These are phyloP conservation scores for Colletotrichum lindemuthianum DNA, from an alignment of 2,329 filamentous ascomycete genomes.

Conservation along the genomic window DNA sequence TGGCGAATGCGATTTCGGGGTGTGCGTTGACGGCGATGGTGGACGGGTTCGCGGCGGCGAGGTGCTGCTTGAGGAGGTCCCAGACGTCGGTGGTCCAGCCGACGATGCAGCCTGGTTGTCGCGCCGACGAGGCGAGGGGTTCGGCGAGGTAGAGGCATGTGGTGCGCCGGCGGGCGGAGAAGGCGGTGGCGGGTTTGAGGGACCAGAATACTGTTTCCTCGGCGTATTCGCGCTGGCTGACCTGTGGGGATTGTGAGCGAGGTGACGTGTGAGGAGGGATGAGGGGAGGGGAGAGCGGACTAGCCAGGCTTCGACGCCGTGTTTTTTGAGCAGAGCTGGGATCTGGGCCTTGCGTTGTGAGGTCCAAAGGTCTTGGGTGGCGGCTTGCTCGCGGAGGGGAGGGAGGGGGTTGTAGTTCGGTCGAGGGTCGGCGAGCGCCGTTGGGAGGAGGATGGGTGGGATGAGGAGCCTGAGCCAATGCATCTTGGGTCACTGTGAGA, in stretches of 20 bases:
- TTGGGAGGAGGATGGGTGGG: constrained; percentile 13
- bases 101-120: constrained; percentile 40
- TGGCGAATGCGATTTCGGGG: constrained; percentile 55
- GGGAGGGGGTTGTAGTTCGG: constrained; percentile 51
- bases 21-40: constrained; percentile 57
- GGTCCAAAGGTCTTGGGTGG: constrained; percentile 56
- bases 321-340: constrained; percentile 54
- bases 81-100: constrained; percentile 47
- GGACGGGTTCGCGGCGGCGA: constrained; percentile 48
- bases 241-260: constrained; percentile 42
- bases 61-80: constrained; percentile 49
- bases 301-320: constrained; percentile 60
- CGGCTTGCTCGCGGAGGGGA: constrained; percentile 54
- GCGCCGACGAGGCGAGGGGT: constrained; percentile 34
- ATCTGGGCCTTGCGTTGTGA: constrained; percentile 53
- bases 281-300: constrained; percentile 41
- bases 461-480: constrained; percentile 26
- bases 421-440: constrained; percentile 4
- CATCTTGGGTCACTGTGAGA: not conserved
- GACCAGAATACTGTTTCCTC: constrained; percentile 64
- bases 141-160: constrained; percentile 60
- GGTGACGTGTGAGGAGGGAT: not conserved
- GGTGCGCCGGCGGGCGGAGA: constrained; percentile 60
- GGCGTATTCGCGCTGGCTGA: constrained; percentile 61
- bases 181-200: constrained; percentile 55